Base-by-base conservation (phyloP, 2,329 filamentous ascomycete species). In the Cercospora berteroae region DNA sequence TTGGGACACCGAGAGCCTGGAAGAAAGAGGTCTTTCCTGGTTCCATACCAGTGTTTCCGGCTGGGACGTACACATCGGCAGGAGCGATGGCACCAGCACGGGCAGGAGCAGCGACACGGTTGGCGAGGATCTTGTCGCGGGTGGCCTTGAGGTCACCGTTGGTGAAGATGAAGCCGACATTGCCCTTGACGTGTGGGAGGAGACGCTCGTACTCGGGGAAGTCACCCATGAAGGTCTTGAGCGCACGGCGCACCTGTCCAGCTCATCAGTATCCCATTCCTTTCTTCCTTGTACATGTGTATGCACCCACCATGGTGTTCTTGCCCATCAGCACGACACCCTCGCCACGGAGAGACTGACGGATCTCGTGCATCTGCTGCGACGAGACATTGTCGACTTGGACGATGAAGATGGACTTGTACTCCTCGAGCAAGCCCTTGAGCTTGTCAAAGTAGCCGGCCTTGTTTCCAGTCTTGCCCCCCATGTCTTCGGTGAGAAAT, bases 311-410 rank as follows among this genome's bases (percentile, higher is more conserved):
- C 95, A 99, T 99, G 84, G 95, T 99, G 90, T 99, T 99, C 91
- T 97, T 98, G 82, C 94, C 95, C 95, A 98, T 98, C 85, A 99
- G 88, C 78, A 99, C 94, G 77, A 98, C 91, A 84, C 89, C 94
- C 84, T 96, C 85, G 72, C 90, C 90, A 82, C 95, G 94, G 83
- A 99, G 91, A 79, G 92, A 85, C 80, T 90, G 85, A 83, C 95
- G 92, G 84, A 99, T 98, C 89, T 99, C 95, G 92, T 99, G 95
- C 96, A 99, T 99, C 90, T 99, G 96, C 90, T 99, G 95, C 77
- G 95, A 99, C 84, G 90, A 93, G 89, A 99, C 95, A 99, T 98
- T 99, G 93, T 98, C 92, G 73, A 78, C 76, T 68, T 75, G 74
- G 73, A 79, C 77, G 83, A 99, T 94, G 92, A 99, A 98, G 87